These are phyloP conservation scores for Penicillium arizonense DNA, from an alignment of 495 filamentous ascomycete genomes.

Conservation along the genomic window DNA sequence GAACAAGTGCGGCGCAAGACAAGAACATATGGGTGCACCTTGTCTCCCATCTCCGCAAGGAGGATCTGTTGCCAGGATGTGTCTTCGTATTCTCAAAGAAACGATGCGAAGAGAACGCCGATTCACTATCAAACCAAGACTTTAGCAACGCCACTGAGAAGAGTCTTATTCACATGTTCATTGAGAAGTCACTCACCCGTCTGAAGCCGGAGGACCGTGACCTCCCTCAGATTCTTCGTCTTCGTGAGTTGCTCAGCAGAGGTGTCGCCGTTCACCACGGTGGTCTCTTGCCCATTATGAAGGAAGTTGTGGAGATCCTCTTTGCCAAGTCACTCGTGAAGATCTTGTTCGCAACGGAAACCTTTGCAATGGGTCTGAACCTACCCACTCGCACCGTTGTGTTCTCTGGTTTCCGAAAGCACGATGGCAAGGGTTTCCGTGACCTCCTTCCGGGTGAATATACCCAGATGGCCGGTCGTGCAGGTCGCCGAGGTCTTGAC, in stretches of 20 bases:
- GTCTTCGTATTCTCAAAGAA: constrained; percentile 99
- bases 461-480: constrained; percentile 97
- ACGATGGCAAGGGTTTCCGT: constrained; percentile 86
- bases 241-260: constrained; percentile 80
- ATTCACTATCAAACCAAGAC: constrained; percentile 90
- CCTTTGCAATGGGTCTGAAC: constrained; percentile 97
- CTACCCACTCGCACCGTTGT: constrained; percentile 94
- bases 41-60: constrained; percentile 84
- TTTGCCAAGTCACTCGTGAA: constrained; percentile 95
- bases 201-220: constrained; percentile 86
- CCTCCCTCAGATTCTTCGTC: constrained; percentile 84
- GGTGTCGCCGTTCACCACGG: constrained; percentile 97
- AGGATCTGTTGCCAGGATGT: constrained; percentile 82
- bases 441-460: constrained; percentile 94
- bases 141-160: constrained; percentile 91
- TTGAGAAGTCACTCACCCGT: constrained; percentile 91
- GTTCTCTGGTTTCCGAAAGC: constrained; percentile 95
- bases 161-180: constrained; percentile 94
- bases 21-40: constrained; percentile 96
- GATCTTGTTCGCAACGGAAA: constrained; percentile 95
- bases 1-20: constrained; percentile 87
- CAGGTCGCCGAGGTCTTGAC: constrained; percentile 89
- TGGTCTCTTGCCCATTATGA: constrained; percentile 92
- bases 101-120: constrained; percentile 93
- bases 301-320: constrained; percentile 95